Base-by-base conservation (phyloP, 2,329 filamentous ascomycete genomes). In the Pseudogymnoascus pannorum region DNA sequence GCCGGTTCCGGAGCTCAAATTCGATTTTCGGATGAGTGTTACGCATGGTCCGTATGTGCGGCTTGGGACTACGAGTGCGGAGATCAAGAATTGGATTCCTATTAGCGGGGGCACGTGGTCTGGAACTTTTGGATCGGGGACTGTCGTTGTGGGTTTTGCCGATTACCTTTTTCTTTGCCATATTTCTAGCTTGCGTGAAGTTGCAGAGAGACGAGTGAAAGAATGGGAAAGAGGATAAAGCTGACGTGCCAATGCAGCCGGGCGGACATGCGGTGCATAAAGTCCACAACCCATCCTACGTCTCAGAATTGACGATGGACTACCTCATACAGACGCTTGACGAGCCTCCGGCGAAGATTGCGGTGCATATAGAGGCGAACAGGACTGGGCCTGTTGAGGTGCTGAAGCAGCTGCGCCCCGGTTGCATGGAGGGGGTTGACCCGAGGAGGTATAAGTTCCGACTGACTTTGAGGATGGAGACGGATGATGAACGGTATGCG, bases 21-120 rank as follows among this genome's bases (percentile, higher is more conserved):
- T 80, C 51, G 79, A 81, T 66, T 80, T 81, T 65, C 77, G 78
- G 61, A 76, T 82, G 68, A 76, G 77, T 40, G 78, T 81, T 12
- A 72, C 71, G 16, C 70, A 80, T 26, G 76, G 77, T 63, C 75
- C 76, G 16, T 71, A 75, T 31, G 74, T 79, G 9, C 73, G 74
- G 20, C 74, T 80, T 38, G 78, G 78, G 29, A 68, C 72, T 11
- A 73, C 77, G 58, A 67, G 71, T 33, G 68, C 70, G n/a, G 76
- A 74, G 33, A 73, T 75, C 61, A 75, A 79, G 62, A 79, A 81
- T 65, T 80, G 79, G 69, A 78, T 79, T 26, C 78, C 78, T 11
- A 77, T 81, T 58, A 74, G 74, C 6, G 75, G 75, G 8, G 79
- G 79, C 1, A 72, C 70, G 9, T 81, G 78, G 78, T 77, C 75